Evolutionary conservation across 2,329 filamentous ascomycete species (phyloP).

Genomic region (Colletotrichum destructivum): DNA sequence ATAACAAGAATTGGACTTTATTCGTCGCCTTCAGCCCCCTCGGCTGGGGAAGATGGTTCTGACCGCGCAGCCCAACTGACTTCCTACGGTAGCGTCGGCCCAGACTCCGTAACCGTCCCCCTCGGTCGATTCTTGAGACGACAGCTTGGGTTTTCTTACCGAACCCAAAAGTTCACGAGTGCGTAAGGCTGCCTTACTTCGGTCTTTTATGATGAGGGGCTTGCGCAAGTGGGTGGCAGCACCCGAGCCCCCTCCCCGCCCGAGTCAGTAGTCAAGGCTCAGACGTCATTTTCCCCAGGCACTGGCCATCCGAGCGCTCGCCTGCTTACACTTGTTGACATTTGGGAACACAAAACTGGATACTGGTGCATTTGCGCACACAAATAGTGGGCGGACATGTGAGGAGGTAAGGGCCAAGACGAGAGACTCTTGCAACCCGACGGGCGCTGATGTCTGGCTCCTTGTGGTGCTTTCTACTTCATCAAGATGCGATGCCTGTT

Average conservation of each 20-base stretch:
- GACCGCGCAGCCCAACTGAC: neutral
- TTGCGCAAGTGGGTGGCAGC: conserved; percentile 2
- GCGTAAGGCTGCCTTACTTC: conserved; percentile 20
- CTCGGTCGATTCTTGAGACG: neutral
- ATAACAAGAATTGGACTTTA: neutral
- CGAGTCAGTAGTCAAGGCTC: conserved; percentile 21
- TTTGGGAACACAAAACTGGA: neutral
- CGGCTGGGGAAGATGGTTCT: neutral
- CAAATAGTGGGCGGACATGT: neutral
- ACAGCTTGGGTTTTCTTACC: conserved; percentile 18
- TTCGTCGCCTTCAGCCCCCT: neutral
- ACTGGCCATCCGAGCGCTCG: conserved; percentile 17
- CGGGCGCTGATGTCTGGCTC: neutral
- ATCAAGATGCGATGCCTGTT: no score
- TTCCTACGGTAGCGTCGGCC: neutral
- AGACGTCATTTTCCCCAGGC: conserved; percentile 30
- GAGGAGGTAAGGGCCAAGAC: no score
- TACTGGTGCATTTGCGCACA: neutral
- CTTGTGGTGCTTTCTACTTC: neutral
- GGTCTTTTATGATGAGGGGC: conserved; percentile 1
- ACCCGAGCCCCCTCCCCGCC: neutral
- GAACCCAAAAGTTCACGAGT: conserved; percentile 10
- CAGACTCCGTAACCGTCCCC: neutral
- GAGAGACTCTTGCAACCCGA: neutral
- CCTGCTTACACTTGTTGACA: neutral